These are phyloP conservation scores for Vitis hybrid DNA, from an alignment of 177 flowering plant species.

Conservation along the genomic window DNA sequence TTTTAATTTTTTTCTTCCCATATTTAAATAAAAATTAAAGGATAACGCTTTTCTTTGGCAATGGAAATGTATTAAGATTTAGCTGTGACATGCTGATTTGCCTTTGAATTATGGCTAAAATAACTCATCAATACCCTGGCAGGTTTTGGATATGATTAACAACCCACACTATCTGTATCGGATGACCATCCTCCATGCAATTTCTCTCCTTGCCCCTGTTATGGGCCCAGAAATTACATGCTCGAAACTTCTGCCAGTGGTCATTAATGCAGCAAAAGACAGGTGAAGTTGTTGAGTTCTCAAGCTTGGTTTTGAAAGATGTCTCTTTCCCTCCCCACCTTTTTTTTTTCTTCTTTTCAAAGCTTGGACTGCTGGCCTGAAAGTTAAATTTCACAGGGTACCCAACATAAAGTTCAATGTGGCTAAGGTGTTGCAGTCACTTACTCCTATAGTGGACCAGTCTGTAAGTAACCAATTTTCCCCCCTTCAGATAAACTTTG, in stretches of 20 bases:
- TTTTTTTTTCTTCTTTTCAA: background rate
- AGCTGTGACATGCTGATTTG: background rate
- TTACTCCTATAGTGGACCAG: slow-evolving; percentile 49
- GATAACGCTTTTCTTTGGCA: no score
- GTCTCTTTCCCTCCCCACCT: background rate
- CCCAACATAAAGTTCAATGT: slow-evolving; percentile 61
- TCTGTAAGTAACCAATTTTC: slow-evolving; percentile 31
- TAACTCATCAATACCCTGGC: slow-evolving; percentile 11
- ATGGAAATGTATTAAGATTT: no score
- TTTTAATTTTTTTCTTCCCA: no score
- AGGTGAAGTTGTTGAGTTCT: slow-evolving; percentile 42
- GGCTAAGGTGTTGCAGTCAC: slow-evolving; percentile 56
- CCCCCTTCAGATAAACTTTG: background rate
- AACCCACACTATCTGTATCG: slow-evolving; percentile 85
- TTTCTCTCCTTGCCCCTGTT: slow-evolving; percentile 90
- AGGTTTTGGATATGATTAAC: slow-evolving; percentile 86
- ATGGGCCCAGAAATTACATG: slow-evolving; percentile 93
- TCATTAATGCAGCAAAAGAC: slow-evolving; percentile 76
- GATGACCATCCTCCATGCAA: slow-evolving; percentile 84
- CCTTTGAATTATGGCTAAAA: background rate
- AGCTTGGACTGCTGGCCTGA: background rate
- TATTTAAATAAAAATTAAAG: no score
- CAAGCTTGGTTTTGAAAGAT: background rate
- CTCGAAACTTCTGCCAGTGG: slow-evolving; percentile 75
- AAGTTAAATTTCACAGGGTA: slow-evolving; percentile 28